These are phyloP conservation scores for Coniochaeta hoffmannii DNA, from an alignment of 2,329 filamentous ascomycete species.

Conservation along the genomic window DNA sequence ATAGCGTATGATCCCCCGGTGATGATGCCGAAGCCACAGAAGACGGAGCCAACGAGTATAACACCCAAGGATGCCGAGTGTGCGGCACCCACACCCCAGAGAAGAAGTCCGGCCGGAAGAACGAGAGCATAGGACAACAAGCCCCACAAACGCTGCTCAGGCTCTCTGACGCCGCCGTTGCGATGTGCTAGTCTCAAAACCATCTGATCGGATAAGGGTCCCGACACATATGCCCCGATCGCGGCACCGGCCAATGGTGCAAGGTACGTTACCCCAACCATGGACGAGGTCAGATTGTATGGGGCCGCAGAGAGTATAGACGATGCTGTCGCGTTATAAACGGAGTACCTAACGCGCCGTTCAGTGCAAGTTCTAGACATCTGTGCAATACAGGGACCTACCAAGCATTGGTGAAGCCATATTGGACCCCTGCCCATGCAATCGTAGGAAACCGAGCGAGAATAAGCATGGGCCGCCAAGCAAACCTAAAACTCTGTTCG, in stretches of 20 bases:
- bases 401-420: slow-evolving; percentile 17
- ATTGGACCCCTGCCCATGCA: slow-evolving; percentile 13
- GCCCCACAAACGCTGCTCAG: slow-evolving; percentile 20
- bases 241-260: slow-evolving; percentile 13
- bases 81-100: slow-evolving; percentile 41
- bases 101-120: slow-evolving; percentile 31
- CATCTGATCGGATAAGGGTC: slow-evolving; percentile 11
- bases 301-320: slow-evolving; percentile 12
- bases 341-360: too few species aligned
- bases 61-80: too few species aligned
- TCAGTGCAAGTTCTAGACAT: too few species aligned
- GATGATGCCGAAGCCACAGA: slow-evolving; percentile 29
- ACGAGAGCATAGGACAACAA: slow-evolving; percentile 24
- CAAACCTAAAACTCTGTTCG: slow-evolving; percentile 11
- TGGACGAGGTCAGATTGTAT: slow-evolving; percentile 13
- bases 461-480: slow-evolving; percentile 5
- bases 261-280: slow-evolving; percentile 13
- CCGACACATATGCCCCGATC: slow-evolving; percentile 12
- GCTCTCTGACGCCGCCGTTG: slow-evolving; percentile 27
- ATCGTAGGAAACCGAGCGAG: slow-evolving; percentile 8
- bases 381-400: too few species aligned
- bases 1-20: slow-evolving; percentile 28
- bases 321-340: slow-evolving; percentile 15
- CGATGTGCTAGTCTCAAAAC: slow-evolving; percentile 26
- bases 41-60: slow-evolving; percentile 32